Conservation (phyloP, 805 yeast species). For the Saturnispora gosingensis region DNA sequence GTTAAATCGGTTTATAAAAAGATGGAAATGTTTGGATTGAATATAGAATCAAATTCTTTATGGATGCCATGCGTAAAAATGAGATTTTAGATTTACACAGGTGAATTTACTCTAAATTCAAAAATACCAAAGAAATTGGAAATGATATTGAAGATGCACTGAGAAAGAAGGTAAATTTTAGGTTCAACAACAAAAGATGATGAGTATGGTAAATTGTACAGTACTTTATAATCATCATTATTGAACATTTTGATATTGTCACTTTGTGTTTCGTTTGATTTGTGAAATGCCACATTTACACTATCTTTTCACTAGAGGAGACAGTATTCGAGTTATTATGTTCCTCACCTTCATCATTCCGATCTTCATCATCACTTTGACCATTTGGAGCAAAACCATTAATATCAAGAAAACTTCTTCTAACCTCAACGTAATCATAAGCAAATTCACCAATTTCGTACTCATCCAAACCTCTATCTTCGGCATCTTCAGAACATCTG, state of each 20-base stretch:
- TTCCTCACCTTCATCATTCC: background rate
- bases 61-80: too few species aligned
- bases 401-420: constrained; percentile 70
- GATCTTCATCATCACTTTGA: background rate
- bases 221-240: background rate
- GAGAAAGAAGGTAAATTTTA: background rate
- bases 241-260: background rate
- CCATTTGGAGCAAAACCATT: constrained; percentile 11
- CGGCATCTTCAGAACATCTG: constrained; percentile 77
- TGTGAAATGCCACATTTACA: background rate
- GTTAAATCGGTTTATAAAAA: background rate
- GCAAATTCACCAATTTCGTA: constrained; percentile 98
- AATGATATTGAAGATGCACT: background rate
- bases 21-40: background rate
- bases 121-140: background rate
- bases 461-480: constrained; percentile 86
- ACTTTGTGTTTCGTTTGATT: background rate
- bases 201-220: too few species aligned
- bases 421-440: constrained; percentile 94
- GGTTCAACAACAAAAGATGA: background rate
- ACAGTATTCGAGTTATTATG: background rate
- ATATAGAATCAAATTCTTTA: too few species aligned
- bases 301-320: background rate
- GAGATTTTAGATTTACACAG: background rate
- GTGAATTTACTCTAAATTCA: background rate